Evolutionary conservation across 23 red algal species (phyloP).

Genomic region (Gracilariopsis chorda): DNA sequence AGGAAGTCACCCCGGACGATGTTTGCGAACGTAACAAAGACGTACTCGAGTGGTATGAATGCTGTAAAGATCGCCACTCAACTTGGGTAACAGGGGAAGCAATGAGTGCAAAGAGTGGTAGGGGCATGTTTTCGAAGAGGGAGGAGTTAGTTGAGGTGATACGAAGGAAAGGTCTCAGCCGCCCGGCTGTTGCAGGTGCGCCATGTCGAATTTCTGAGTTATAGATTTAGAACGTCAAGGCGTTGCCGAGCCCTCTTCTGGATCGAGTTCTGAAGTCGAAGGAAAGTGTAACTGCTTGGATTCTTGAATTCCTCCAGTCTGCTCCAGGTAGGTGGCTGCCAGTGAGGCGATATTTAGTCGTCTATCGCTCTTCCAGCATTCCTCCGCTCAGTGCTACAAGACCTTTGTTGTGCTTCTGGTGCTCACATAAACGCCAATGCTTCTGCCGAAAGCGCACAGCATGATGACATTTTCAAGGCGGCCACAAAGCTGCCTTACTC

Average conservation of each 20-base stretch:
- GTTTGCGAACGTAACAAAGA: not conserved
- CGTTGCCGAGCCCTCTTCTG: no score
- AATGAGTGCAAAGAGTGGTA: not conserved
- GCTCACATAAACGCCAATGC: not conserved
- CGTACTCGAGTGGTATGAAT: not conserved
- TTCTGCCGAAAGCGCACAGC: not conserved
- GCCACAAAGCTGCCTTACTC: conserved; percentile 58
- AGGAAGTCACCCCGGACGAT: not conserved
- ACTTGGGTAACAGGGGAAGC: no score
- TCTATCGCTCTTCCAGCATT: not conserved
- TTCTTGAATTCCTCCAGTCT: not conserved
- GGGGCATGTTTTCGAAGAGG: not conserved
- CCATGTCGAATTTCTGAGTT: no score
- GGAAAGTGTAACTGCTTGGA: no score
- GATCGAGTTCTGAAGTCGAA: no score
- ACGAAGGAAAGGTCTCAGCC: not conserved
- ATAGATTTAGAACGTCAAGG: no score
- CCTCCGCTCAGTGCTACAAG: not conserved
- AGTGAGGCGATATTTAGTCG: not conserved
- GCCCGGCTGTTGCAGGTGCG: not conserved
- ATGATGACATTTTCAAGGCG: conserved; percentile 61
- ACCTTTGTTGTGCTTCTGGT: not conserved
- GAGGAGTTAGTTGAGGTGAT: not conserved
- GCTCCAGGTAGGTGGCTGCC: not conserved
- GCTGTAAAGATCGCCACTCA: not conserved